Conservation (phyloP, 169 alveolate species). For the Plasmodium gallinaceum region DNA sequence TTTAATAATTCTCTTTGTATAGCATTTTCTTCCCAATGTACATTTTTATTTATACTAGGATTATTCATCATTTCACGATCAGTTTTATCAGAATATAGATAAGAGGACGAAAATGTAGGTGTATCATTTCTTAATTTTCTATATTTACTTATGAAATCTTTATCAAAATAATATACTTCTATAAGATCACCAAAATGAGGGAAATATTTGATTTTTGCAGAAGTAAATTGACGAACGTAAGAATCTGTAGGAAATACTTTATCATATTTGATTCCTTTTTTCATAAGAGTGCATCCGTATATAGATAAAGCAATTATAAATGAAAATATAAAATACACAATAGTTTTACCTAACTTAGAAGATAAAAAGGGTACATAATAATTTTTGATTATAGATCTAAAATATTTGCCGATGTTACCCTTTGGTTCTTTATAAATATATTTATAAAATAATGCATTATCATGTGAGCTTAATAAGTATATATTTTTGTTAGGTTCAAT, state of each 20-base stretch:
- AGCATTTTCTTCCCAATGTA: conserved; percentile 24
- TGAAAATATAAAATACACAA: conserved; percentile 37
- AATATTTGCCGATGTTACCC: conserved; percentile 67
- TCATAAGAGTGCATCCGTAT: conserved; percentile 70
- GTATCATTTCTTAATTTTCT: neutral
- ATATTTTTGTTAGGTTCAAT: conserved; percentile 32
- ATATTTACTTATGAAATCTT: conserved; percentile 37
- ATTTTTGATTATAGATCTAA: conserved; percentile 33
- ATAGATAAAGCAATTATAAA: conserved; percentile 14
- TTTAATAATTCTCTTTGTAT: conserved; percentile 16
- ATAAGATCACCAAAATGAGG: conserved; percentile 62
- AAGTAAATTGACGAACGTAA: conserved; percentile 33
- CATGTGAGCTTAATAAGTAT: conserved; percentile 53
- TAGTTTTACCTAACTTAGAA: conserved; percentile 33
- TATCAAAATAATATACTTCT: conserved; percentile 61
- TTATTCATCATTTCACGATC: conserved; percentile 36
- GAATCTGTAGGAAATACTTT: conserved; percentile 68
- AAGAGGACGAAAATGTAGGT: conserved; percentile 4
- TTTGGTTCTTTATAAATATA: conserved; percentile 74
- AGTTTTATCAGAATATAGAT: conserved; percentile 16
- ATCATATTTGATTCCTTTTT: conserved; percentile 69
- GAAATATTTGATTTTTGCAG: conserved; percentile 27
- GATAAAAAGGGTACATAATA: conserved; percentile 70
- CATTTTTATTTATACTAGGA: conserved; percentile 25
- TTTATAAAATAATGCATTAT: conserved; percentile 63